Percentiles rank a stretch among this genome's conserved stretches.
phyloP scores from a whole-genome alignment of 2,329 filamentous ascomycete species.

The Arthroderma sp. region DNA sequence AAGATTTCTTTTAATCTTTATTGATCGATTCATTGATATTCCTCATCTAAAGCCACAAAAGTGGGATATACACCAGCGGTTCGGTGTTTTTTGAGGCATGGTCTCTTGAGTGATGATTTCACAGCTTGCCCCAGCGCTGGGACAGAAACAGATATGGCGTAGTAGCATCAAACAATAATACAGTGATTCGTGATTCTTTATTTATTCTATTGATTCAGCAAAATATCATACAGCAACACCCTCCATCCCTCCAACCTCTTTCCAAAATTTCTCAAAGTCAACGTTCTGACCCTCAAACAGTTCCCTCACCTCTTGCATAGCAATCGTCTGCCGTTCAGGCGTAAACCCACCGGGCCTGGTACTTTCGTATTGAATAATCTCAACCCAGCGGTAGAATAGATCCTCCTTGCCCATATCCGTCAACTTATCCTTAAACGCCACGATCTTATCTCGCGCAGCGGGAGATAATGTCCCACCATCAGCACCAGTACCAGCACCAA shows the following conservation, averaged over 20 bases:
- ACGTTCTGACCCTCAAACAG: slow-evolving; percentile 63
- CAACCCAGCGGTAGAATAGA: slow-evolving; percentile 84
- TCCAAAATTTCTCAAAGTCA: slow-evolving; percentile 73
- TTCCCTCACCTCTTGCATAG: slow-evolving; percentile 59
- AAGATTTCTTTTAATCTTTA: too few relatives aligned
- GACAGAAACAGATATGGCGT: too few relatives aligned
- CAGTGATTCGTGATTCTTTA: too few relatives aligned
- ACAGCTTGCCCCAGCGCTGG: too few relatives aligned
- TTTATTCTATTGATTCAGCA: not conserved
- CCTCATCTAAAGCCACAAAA: too few relatives aligned
- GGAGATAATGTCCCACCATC: slow-evolving; percentile 11
- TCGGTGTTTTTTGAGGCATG: too few relatives aligned
- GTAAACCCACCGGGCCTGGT: slow-evolving; percentile 67
- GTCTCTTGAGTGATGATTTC: too few relatives aligned
- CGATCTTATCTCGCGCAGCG: slow-evolving; percentile 49
- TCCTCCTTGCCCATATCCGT: slow-evolving; percentile 68
- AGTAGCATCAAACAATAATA: too few relatives aligned
- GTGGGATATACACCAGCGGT: too few relatives aligned
- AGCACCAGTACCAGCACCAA: slow-evolving; percentile 13
- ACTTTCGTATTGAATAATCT: slow-evolving; percentile 79
- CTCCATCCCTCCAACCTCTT: slow-evolving; percentile 51
- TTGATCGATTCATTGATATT: too few relatives aligned
- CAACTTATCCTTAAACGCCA: slow-evolving; percentile 66
- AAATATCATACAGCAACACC: slow-evolving; percentile 27
- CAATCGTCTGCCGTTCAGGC: slow-evolving; percentile 55